Base-by-base conservation (phyloP, 129 eudicot genomes). In the Artemisia tridentata region DNA sequence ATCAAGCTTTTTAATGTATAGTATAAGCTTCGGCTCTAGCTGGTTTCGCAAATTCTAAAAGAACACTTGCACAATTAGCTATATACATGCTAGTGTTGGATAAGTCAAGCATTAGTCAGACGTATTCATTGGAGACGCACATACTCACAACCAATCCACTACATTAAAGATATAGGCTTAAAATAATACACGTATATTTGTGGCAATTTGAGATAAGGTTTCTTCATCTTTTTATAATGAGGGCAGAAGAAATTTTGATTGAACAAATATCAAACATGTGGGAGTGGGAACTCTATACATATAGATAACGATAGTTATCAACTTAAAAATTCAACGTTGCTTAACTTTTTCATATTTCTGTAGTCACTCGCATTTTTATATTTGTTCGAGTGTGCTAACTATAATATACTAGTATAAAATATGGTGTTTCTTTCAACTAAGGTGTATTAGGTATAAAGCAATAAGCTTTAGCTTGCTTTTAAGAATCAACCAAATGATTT, bases 371-470 rank as follows among this genome's bases (percentile, higher is more conserved):
- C 17, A 61, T 13, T 23, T 61, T 14, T 10, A 27, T 65, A 65
- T 20, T 64, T 11, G 52, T n/a, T 65, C 19, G 31, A 17, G 21
- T 65, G 69, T 12, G 27, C 5, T 64, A 7, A n/a, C 10, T 65
- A 45, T 41, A 65, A 62, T 27, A 13, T 62, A 62, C 14, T 7
- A 13, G 21, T 43, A 65, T 65, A 54, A 46, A 4, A 46, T 17
- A 16, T 31, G 5, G 2, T 29, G 56, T 70, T 16, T 61, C 38
- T 70, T 18, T 23, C 53, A 71, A 57, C 57, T 43, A 58, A 8
- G 56, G 75, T 43, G 67, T 58, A 21, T 71, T 71, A 57, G 75
- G 75, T 71, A 58, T 71, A 71, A 45, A 43, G 75, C 75, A 71
- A 58, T 4, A 57, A 38, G 13, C 38, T n/a, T 57, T 41, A 27